Evolutionary conservation across 2,329 filamentous ascomycete genomes (phyloP).

Genomic region (Cladosporium cucumerinum): DNA sequence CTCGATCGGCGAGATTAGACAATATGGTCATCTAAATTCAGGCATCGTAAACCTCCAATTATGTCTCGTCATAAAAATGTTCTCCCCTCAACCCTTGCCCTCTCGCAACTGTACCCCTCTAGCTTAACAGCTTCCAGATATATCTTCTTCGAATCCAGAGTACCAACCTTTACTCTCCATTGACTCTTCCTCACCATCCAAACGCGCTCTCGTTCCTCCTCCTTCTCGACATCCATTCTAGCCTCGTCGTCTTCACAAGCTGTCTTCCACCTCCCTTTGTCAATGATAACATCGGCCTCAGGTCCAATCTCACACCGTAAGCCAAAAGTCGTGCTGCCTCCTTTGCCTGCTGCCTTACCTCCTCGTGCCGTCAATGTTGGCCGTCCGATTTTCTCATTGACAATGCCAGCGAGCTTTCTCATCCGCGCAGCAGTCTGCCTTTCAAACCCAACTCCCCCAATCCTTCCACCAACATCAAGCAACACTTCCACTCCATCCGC

Average conservation of each 20-base stretch:
- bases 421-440: slow-evolving; percentile 67
- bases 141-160: slow-evolving; percentile 24
- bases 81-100: slow-evolving; percentile 26
- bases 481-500: slow-evolving; percentile 49
- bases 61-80: slow-evolving; percentile 20
- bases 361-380: slow-evolving; percentile 39
- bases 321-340: slow-evolving; percentile 39
- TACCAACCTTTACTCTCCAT: slow-evolving; percentile 24
- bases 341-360: slow-evolving; percentile 24
- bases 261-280: slow-evolving; percentile 36
- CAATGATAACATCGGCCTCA: slow-evolving; percentile 58
- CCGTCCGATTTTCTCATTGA: slow-evolving; percentile 75
- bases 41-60: background rate
- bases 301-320: slow-evolving; percentile 58
- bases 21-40: background rate
- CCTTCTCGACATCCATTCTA: background rate
- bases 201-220: slow-evolving; percentile 18
- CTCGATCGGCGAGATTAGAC: background rate
- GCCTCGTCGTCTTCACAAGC: slow-evolving; percentile 3
- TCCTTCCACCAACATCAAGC: slow-evolving; percentile 17
- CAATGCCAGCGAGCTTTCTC: slow-evolving; percentile 70
- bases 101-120: slow-evolving; percentile 28
- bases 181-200: slow-evolving; percentile 30
- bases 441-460: slow-evolving; percentile 53
- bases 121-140: slow-evolving; percentile 33